These are phyloP conservation scores for Oryza glaberrima DNA, from an alignment of 176 grass and related monocot genomes.

Conservation along the genomic window DNA sequence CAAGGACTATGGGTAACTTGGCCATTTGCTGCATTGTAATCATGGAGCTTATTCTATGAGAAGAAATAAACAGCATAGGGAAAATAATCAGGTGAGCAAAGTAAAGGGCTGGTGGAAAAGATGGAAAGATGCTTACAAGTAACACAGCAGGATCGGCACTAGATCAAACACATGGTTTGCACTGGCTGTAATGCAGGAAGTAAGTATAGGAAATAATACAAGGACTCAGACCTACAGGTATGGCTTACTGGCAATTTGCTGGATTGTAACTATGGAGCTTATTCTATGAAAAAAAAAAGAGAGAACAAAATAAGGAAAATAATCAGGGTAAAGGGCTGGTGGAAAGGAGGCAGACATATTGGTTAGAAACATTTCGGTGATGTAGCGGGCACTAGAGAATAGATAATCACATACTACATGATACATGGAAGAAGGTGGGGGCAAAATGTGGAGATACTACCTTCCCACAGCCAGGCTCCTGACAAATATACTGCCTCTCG, in stretches of 20 bases:
- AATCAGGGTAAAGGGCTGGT: no score
- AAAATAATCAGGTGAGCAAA: no score
- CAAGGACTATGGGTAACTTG: slow-evolving; percentile 1
- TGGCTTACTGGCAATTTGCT: background rate
- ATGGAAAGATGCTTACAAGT: no score
- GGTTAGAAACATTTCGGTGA: background rate
- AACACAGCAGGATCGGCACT: no score
- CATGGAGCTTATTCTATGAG: background rate
- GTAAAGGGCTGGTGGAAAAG: no score
- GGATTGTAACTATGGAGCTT: background rate
- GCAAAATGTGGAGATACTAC: slow-evolving; percentile 31
- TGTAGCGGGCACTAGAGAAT: background rate
- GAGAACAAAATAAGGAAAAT: no score
- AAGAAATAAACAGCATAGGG: background rate
- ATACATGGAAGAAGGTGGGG: background rate
- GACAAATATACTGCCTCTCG: slow-evolving; percentile 72
- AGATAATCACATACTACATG: background rate
- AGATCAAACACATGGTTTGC: no score
- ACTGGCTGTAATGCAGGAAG: background rate
- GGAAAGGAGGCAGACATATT: no score
- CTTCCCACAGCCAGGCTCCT: slow-evolving; percentile 76
- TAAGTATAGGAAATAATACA: background rate
- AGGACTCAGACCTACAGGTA: background rate
- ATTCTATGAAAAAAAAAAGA: background rate
- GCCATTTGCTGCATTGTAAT: background rate